phyloP scores from a whole-genome alignment of 2,329 filamentous ascomycete species.

The Neurospora sp. region DNA sequence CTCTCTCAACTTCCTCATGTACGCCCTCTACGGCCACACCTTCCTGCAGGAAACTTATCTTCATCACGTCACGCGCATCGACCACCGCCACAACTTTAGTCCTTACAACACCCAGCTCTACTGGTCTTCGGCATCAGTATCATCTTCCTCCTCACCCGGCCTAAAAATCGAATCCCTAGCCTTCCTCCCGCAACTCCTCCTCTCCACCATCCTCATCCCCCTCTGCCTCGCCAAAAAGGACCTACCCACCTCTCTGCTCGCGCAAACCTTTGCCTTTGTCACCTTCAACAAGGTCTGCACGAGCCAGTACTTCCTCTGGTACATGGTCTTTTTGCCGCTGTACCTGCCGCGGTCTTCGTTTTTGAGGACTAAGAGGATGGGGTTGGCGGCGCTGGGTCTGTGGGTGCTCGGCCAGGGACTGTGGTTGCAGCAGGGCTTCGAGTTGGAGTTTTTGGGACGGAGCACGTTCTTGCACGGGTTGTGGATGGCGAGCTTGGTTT shows the following conservation, averaged over 20 bases:
- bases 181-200: conserved; percentile 76
- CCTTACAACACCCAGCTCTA: conserved; percentile 91
- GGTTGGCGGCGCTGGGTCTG: conserved; percentile 52
- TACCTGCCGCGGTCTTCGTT: conserved; percentile 77
- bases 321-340: conserved; percentile 84
- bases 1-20: conserved; percentile 6
- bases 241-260: conserved; percentile 75
- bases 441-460: conserved; percentile 67
- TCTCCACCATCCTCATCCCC: conserved; percentile 63
- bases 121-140: conserved; percentile 56
- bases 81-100: conserved; percentile 97
- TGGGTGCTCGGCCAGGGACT: conserved; percentile 70
- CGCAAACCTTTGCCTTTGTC: conserved; percentile 94
- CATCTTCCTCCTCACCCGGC: conserved; percentile 18
- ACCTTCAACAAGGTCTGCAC: conserved; percentile 99
- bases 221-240: conserved; percentile 70
- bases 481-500: conserved; percentile 63
- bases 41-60: conserved; percentile 88
- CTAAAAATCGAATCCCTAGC: conserved; percentile 64
- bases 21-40: conserved; percentile 57
- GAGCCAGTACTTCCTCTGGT: conserved; percentile 99
- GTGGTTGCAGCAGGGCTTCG: conserved; percentile 68
- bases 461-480: conserved; percentile 82
- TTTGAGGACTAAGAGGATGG: conserved; percentile 47
- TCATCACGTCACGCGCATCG: conserved; percentile 84